Percentiles rank a stretch among this genome's conserved stretches.
Conservation (phyloP, 2,329 filamentous ascomycete species). For the Ophiocordyceps camponoti-rufipedis region DNA sequence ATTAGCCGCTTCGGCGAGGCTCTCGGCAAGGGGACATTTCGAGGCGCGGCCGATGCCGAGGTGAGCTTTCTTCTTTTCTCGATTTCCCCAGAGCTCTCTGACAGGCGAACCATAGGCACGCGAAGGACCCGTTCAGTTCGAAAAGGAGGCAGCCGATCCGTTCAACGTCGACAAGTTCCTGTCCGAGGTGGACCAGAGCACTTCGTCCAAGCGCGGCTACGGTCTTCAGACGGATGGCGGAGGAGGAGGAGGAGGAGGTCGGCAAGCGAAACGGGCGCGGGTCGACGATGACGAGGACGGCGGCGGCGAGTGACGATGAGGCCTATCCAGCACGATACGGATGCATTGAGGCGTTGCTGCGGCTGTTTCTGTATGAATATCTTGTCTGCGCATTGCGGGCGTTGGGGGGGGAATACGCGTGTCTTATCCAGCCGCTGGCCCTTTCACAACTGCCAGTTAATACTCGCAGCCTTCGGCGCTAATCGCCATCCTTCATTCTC, state of each 20-base stretch:
- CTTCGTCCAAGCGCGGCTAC: conserved; percentile 54
- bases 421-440: too few species aligned
- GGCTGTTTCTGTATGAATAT: background rate
- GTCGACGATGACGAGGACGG: conserved; percentile 42
- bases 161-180: conserved; percentile 94
- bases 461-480: too few species aligned
- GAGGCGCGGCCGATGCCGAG: conserved; percentile 69
- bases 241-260: conserved; percentile 24
- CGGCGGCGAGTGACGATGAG: conserved; percentile 1
- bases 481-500: too few species aligned
- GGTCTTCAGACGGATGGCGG: conserved; percentile 45
- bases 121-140: conserved; percentile 89
- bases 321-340: background rate
- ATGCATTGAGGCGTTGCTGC: background rate
- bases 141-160: conserved; percentile 70
- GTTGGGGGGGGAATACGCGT: too few species aligned
- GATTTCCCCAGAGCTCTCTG: conserved; percentile 8
- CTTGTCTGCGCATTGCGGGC: too few species aligned
- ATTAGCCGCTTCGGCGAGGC: conserved; percentile 69
- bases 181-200: conserved; percentile 51
- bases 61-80: conserved; percentile 20
- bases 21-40: conserved; percentile 78
- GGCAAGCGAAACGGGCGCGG: conserved; percentile 53
- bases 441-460: too few species aligned
- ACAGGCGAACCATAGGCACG: conserved; percentile 33